Base-by-base conservation (phyloP, 202 grass and related monocot species). In the Carex arenaria region DNA sequence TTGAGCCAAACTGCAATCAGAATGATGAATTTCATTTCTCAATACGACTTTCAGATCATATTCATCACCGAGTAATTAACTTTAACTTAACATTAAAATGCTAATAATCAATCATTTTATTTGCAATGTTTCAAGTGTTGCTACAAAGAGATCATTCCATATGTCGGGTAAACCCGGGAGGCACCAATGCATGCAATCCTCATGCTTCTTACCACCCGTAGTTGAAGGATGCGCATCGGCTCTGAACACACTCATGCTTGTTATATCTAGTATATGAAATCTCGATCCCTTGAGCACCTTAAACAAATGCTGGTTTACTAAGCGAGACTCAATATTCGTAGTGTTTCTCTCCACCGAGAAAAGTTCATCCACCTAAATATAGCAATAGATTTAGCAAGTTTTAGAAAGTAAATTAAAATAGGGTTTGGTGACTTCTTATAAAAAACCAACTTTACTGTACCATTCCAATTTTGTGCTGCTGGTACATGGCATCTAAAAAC, bases 131-230 rank as follows among this genome's bases (percentile, higher is more conserved):
- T 80, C 77, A 19, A 98, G 89, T 78, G 67, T 86, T 65, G 70
- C 73, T 0, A 90, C 81, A 65, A 94, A 65, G 82, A 94, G 59
- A 84, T 98, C 92, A 3, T 98, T 98, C 96, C 96, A 98, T 61
- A 85, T 90, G 83, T 98, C 96, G 0, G 91, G 84, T 64, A 91
- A 87, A 61, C 96, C 96, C 14, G 96, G 93, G 73, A 95, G 91
- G 74, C 89, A 98, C 96, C 93, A 95, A 86, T 98, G 93, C 96
- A 98, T 95, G 83, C 93, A 98, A 82, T 98, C 93, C 72, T 90
- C 89, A 14, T 98, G 96, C 63, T 92, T 95, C 38, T 95, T 98
- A 8, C 93, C 89, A 0, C 96, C 96, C 7, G 87, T 86, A 26
- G 85, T 84, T 64, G 96, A 92, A 73, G 96, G 93, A 92, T 98